Base-by-base conservation (phyloP, 1,284 basidiomycete species). In the Chondrostereum purpureum region DNA sequence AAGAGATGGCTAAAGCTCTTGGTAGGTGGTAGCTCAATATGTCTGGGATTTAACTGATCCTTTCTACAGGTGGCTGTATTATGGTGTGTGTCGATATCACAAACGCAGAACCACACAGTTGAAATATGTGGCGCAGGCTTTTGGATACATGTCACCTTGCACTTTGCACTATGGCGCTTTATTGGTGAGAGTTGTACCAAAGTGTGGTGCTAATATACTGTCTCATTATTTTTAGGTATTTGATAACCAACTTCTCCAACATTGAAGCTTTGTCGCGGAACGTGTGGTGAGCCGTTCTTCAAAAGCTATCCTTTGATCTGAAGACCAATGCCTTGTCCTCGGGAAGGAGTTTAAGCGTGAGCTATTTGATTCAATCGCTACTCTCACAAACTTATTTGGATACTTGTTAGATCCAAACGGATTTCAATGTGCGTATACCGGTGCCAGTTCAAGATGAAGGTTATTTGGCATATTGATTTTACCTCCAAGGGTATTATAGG, bases 371-470 rank as follows among this genome's bases (percentile, higher is more conserved):
- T 18, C 27, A 14, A n/a, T 39, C n/a, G n/a, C n/a, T n/a, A n/a
- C 20, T 39, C 12, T 11, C 14, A n/a, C n/a, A n/a, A n/a, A n/a
- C n/a, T n/a, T n/a, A n/a, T n/a, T n/a, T n/a, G n/a, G n/a, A n/a
- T n/a, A n/a, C n/a, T n/a, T n/a, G n/a, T n/a, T 48, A 70, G 68
- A 51, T 69, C 18, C 68, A 69, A 59, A 69, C 66, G 14, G 68
- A 70, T 51, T 68, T 65, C 45, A 70, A 70, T 49, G 66, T 67
- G 49, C 46, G 61, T 47, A 6, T 27, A 11, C n/a, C n/a, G n/a
- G n/a, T n/a, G n/a, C n/a, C n/a, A n/a, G n/a, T n/a, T n/a, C n/a
- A n/a, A n/a, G n/a, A n/a, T n/a, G n/a, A n/a, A n/a, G n/a, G n/a
- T n/a, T n/a, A n/a, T n/a, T n/a, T n/a, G n/a, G n/a, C n/a, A n/a